Base-by-base conservation (phyloP, 176 grass and related monocot species). In the Aegilops speltoides region DNA sequence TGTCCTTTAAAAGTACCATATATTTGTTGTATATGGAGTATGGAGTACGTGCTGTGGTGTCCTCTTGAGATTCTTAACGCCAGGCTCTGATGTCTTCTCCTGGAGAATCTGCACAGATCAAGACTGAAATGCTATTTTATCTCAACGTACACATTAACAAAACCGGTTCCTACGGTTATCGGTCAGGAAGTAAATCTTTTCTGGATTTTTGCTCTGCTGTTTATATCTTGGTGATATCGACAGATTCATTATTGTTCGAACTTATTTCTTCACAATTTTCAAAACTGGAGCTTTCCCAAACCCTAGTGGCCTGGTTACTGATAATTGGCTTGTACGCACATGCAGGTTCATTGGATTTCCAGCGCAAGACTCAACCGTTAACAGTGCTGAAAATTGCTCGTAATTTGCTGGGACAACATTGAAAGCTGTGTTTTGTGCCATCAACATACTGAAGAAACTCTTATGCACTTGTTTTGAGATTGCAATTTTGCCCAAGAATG, bases 91-190 rank as follows among this genome's bases (percentile, higher is more conserved):
- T 71, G 74, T 43, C 34, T 40, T 79, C 66, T 68, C 6, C 68
- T 8, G 25, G 24, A 79, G 57, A 79, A 87, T 87, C 66, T 90
- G 38, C 13, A 26, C 65, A 74, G 84, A 87, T 83, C 10, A 76
- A 73, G 84, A 87, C 66, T 56, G 66, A 86, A 83, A 73, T 73
- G n/a, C 40, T 72, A 64, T 76, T 76, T 10, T 28, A 31, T 20
- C 1, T 31, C 17, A 75, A 48, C 7, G 0, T 75, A 75, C 24
- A 50, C 36, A 54, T 40, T 68, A n/a, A 60, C 33, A 62, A 28
- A 14, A 75, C 41, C 24, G 17, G 77, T 13, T 1, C 16, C 19
- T 79, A 73, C 33, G 57, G 28, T 66, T 3, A 48, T 26, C 29
- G 3, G 3, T 31, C 9, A 48, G 41, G 41, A 15, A 17, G 9